Percentiles rank a stretch among this genome's conserved stretches.
Evolutionary conservation across 139 green algal genomes (phyloP).

Genomic region (Chlorella sp.): DNA sequence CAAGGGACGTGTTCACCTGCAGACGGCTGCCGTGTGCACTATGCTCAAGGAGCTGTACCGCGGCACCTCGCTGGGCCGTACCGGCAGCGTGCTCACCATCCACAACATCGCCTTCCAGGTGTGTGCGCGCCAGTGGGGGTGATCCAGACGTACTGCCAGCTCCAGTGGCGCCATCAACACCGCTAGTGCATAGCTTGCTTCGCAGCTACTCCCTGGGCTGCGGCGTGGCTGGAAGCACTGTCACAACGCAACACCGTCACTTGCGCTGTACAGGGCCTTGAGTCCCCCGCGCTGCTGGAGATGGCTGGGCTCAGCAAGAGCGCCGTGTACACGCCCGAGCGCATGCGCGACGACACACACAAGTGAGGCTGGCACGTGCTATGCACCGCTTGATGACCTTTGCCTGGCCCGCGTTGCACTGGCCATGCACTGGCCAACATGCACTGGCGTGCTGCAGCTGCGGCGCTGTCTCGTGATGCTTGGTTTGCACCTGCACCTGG

Average conservation of each 20-base stretch:
- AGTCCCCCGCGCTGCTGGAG: conserved; percentile 14
- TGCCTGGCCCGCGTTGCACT: too few species aligned
- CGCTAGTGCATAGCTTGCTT: too few species aligned
- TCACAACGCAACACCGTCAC: too few species aligned
- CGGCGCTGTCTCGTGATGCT: too few species aligned
- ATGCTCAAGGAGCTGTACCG: conserved; percentile 77
- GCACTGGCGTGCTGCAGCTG: too few species aligned
- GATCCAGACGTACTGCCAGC: not conserved
- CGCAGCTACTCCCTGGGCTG: too few species aligned
- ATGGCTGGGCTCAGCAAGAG: conserved; percentile 13
- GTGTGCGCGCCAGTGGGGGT: not conserved
- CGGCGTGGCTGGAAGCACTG: too few species aligned
- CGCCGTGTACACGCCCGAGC: conserved; percentile 6
- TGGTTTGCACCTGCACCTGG: too few species aligned
- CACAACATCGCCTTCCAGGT: conserved; percentile 84
- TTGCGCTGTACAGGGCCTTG: conserved; percentile 23
- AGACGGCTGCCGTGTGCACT: conserved; percentile 24
- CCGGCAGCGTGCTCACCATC: conserved; percentile 73
- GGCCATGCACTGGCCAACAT: too few species aligned
- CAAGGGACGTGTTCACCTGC: too few species aligned
- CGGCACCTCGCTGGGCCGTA: conserved; percentile 22
- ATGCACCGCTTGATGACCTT: too few species aligned
- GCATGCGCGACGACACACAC: conserved; percentile 28
- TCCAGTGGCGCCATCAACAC: too few species aligned
- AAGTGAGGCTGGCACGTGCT: not conserved